Conservation (phyloP, 192 early-diverging fungal genomes). For the Coemansia umbellata region DNA sequence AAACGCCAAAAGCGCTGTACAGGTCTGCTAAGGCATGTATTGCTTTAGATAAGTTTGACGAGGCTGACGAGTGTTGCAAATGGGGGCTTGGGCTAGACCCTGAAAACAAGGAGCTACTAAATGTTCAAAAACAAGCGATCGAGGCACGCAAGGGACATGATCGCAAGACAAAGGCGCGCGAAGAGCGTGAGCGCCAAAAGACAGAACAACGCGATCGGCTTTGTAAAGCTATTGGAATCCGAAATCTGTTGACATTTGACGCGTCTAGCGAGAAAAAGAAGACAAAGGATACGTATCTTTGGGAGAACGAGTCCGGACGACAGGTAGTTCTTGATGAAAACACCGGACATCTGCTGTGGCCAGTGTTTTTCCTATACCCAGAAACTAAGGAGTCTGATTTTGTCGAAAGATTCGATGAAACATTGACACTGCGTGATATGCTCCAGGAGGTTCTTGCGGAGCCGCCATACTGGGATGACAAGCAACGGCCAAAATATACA, state of each 20-base stretch:
- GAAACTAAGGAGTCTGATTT: conserved; percentile 88
- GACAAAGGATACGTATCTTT: conserved; percentile 10
- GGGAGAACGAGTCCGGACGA: conserved; percentile 49
- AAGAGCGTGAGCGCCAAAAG: conserved; percentile 43
- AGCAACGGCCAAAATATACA: conserved; percentile 55
- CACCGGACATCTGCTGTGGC: conserved; percentile 67
- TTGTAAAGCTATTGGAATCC: conserved; percentile 51
- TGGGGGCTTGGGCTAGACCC: conserved; percentile 69
- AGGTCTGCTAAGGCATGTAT: conserved; percentile 80
- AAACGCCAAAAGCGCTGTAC: conserved; percentile 91
- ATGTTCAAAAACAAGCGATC: conserved; percentile 31
- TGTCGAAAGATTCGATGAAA: conserved; percentile 81
- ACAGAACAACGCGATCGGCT: conserved; percentile 47
- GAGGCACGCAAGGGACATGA: conserved; percentile 6
- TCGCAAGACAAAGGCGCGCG: conserved; percentile 20
- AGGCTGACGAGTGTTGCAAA: conserved; percentile 83
- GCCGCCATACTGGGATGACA: conserved; percentile 80
- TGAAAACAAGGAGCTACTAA: conserved; percentile 47
- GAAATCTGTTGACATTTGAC: conserved; percentile 34
- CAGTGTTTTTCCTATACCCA: conserved; percentile 92
- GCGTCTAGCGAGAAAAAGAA: background rate
- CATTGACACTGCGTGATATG: conserved; percentile 77
- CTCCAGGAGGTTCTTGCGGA: conserved; percentile 76
- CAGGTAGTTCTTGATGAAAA: conserved; percentile 56
- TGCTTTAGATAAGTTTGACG: conserved; percentile 73